phyloP scores from a whole-genome alignment of 2,329 filamentous ascomycete species.

The Torrubiella hemipterigena region DNA sequence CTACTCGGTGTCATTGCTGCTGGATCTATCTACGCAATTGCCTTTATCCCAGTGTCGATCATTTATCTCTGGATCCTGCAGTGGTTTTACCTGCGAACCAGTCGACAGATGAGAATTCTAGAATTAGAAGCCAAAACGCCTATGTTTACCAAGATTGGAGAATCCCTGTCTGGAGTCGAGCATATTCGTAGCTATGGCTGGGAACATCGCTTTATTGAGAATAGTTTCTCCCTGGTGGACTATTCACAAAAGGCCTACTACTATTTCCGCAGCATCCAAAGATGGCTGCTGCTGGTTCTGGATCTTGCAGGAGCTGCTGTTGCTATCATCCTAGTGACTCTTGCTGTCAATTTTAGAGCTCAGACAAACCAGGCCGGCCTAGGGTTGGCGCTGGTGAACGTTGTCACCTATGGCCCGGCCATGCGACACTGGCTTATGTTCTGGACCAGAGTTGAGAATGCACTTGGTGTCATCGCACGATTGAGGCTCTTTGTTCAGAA shows the following conservation, averaged over 20 bases:
- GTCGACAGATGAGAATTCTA: constrained; percentile 21
- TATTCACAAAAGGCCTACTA: constrained; percentile 42
- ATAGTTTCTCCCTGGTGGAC: constrained; percentile 34
- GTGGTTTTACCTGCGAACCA: constrained; percentile 23
- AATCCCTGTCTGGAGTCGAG: constrained; percentile 29
- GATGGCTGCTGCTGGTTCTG: constrained; percentile 39
- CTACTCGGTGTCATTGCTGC: no score
- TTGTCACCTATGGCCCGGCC: no score
- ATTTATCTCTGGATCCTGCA: no score
- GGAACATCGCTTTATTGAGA: constrained; percentile 27
- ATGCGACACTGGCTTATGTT: no score
- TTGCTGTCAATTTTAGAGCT: no score
- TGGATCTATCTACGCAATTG: no score
- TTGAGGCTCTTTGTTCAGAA: background rate
- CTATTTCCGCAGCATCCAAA: constrained; percentile 38
- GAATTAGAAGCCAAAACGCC: constrained; percentile 23
- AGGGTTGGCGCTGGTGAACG: no score
- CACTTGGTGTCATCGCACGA: background rate
- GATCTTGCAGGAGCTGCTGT: no score
- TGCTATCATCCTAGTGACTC: no score
- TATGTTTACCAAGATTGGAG: constrained; percentile 23
- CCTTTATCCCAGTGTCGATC: no score
- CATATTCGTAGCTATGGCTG: constrained; percentile 43
- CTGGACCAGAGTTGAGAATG: background rate
- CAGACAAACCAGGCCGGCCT: no score